A percentile compares a stretch with the other conserved stretches of the same genome.
phyloP scores from a whole-genome alignment of 1,139 yeast genomes.

The Pichia sp. region DNA sequence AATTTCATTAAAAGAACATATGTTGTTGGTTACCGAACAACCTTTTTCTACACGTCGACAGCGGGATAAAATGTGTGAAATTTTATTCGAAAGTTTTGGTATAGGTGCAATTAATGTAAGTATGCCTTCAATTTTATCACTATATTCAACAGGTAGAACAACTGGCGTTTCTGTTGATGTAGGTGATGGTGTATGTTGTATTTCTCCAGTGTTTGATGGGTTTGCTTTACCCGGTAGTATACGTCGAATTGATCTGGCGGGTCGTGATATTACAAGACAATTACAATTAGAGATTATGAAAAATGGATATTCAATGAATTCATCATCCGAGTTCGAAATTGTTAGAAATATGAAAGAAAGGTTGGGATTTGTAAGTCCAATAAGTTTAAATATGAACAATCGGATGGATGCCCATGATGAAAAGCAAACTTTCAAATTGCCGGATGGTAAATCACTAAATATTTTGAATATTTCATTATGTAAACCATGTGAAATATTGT shows the following conservation, averaged over 20 bases:
- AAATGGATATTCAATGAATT: slow-evolving; percentile 50
- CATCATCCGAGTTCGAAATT: slow-evolving; percentile 78
- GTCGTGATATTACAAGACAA: slow-evolving; percentile 77
- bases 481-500: slow-evolving; percentile 65
- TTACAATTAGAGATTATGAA: slow-evolving; percentile 62
- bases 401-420: not conserved
- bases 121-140: slow-evolving; percentile 76
- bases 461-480: slow-evolving; percentile 35
- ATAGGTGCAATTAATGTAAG: slow-evolving; percentile 84
- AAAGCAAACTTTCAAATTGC: slow-evolving; percentile 47
- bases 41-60: slow-evolving; percentile 74
- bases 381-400: slow-evolving; percentile 33
- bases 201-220: slow-evolving; percentile 88
- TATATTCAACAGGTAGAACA: slow-evolving; percentile 85
- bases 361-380: slow-evolving; percentile 48
- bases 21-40: slow-evolving; percentile 82
- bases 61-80: slow-evolving; percentile 67
- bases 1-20: slow-evolving; percentile 58
- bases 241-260: slow-evolving; percentile 75
- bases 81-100: slow-evolving; percentile 75
- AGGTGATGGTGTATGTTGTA: slow-evolving; percentile 88
- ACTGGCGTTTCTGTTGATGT: slow-evolving; percentile 86
- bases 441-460: slow-evolving; percentile 69
- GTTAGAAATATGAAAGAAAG: slow-evolving; percentile 75
- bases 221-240: slow-evolving; percentile 71